A percentile compares a stretch with the other conserved stretches of the same genome.
phyloP scores from a whole-genome alignment of 176 grass and related monocot species.

The Aegilops tauschii region DNA sequence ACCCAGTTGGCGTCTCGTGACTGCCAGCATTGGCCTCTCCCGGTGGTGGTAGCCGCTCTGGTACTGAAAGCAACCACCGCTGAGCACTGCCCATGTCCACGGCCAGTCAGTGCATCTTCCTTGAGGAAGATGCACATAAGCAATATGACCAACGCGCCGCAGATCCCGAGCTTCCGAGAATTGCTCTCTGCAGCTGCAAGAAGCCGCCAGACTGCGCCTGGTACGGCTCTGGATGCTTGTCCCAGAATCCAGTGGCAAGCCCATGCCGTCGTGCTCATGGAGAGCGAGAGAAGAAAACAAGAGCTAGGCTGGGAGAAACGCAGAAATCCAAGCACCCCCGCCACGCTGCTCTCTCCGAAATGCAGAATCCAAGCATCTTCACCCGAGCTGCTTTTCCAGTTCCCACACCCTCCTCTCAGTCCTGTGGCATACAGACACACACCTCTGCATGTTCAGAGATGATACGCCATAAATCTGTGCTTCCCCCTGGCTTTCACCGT shows the following conservation, averaged over 20 bases:
- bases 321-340: slow-evolving; percentile 19
- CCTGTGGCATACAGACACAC: neutral
- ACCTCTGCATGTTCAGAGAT: neutral
- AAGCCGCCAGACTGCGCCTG: slow-evolving; percentile 31
- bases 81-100: slow-evolving; percentile 19
- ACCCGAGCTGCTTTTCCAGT: neutral
- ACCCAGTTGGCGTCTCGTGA: slow-evolving; percentile 29
- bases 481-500: neutral
- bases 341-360: neutral
- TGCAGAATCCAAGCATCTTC: neutral
- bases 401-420: neutral
- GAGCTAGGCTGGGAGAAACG: slow-evolving; percentile 5
- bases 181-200: slow-evolving; percentile 19
- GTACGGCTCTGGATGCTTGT: slow-evolving; percentile 37
- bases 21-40: neutral
- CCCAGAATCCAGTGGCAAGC: slow-evolving; percentile 23
- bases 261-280: slow-evolving; percentile 9
- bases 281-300: slow-evolving; percentile 13
- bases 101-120: neutral
- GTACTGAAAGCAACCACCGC: slow-evolving; percentile 28
- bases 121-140: neutral
- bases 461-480: neutral
- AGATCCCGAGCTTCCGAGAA: slow-evolving; percentile 46
- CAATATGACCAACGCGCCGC: slow-evolving; percentile 10
- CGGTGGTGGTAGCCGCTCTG: slow-evolving; percentile 3